Base-by-base conservation (phyloP, 2,329 filamentous ascomycete species). In the Epichloe sibirici region DNA sequence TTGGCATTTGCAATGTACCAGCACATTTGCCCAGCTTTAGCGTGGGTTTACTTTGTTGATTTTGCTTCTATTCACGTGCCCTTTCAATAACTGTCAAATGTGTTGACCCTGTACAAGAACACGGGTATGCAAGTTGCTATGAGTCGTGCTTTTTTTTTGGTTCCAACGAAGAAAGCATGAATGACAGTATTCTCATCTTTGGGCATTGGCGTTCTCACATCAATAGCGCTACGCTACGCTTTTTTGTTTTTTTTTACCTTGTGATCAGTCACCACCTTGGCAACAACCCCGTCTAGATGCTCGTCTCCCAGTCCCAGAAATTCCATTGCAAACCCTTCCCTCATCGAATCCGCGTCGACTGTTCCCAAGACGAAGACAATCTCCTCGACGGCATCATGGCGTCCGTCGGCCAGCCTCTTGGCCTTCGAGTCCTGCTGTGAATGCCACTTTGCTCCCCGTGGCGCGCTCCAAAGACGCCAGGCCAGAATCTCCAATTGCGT, bases 361-460 rank as follows among this genome's bases (percentile, higher is more conserved):
- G 70, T 67, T 1, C 74, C 74, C 1, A 77, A 61, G 37, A 72
- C 74, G 56, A 74, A 77, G 2, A 77, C 74, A 55, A 77, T 65
- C 45, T 75, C 69, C 59, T 76, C 72, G 35, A 72, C 60, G 0
- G 71, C 69, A 1, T 62, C 62, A 15, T 54, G 56, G 35, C 74
- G 63, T 0, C 67, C 73, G 0, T 59, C 62, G 13, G 73, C 66
- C n/a, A 66, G 67, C 52, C 62, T 62, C 6, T 55, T 56, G 59
- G 69, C 71, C 48, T 70, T 66, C 0, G 70, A 69, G 44, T 74
- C 66, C 1, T 63, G 55, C 34, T 63, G 52, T 11, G 57, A 58
- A 11, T 58, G 61, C 67, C 68, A 68, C 53, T 74, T 74, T 71
- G 15, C 58, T 55, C 0, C 71, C 73, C 0, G 74, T 77, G 1